These are phyloP conservation scores for Durio zibethinus DNA, from an alignment of 345 rosid genomes.

Conservation along the genomic window DNA sequence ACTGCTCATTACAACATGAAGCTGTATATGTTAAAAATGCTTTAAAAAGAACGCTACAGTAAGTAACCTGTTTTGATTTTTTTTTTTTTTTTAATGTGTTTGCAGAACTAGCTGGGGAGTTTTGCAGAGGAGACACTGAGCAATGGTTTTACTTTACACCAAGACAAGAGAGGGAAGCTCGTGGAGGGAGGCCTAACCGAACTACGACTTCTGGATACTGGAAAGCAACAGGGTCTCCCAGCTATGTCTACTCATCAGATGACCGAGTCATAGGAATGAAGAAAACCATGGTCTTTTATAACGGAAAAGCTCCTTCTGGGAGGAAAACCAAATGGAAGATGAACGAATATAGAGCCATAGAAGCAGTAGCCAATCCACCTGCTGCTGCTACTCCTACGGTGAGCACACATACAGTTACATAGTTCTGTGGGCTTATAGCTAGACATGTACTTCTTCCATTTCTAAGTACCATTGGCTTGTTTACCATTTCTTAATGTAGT, in stretches of 20 bases:
- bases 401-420: background rate
- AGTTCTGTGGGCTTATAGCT: background rate
- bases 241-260: slow-evolving; percentile 66
- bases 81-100: slow-evolving; percentile 8
- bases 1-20: background rate
- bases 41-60: background rate
- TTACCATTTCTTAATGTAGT: slow-evolving; percentile 37
- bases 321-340: slow-evolving; percentile 93
- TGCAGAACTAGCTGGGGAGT: slow-evolving; percentile 65
- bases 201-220: slow-evolving; percentile 86
- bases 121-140: slow-evolving; percentile 62
- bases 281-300: slow-evolving; percentile 94
- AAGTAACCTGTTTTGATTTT: slow-evolving; percentile 14
- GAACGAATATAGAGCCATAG: slow-evolving; percentile 86
- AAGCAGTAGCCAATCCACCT: slow-evolving; percentile 33
- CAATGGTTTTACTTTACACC: slow-evolving; percentile 96
- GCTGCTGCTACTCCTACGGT: slow-evolving; percentile 44
- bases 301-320: slow-evolving; percentile 79
- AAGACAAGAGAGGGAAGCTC: slow-evolving; percentile 79
- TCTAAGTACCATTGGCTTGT: slow-evolving; percentile 21
- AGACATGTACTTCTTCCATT: background rate
- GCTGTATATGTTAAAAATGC: background rate
- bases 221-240: slow-evolving; percentile 96
- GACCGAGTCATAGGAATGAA: slow-evolving; percentile 68
- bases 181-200: slow-evolving; percentile 78